Percentiles rank a stretch among this genome's conserved stretches.
phyloP scores from a whole-genome alignment of 1,284 basidiomycete genomes.

The Kalmanozyma brasiliensis region DNA sequence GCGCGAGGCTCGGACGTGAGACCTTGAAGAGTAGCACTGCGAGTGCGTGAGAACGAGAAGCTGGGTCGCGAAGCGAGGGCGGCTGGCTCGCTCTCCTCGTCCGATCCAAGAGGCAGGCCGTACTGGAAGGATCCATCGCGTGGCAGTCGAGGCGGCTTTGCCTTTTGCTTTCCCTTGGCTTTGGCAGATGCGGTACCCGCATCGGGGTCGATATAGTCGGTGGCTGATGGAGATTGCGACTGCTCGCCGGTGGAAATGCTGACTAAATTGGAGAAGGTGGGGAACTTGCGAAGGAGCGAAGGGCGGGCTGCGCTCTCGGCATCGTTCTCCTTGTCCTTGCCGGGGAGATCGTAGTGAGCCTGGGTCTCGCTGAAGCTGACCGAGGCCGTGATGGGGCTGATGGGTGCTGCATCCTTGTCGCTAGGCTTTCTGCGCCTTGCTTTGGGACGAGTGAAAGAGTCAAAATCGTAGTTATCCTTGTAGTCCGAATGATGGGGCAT shows the following conservation, averaged over 20 bases:
- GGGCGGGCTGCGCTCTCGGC: slow-evolving; percentile 6
- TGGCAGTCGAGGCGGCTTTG: slow-evolving; percentile 12
- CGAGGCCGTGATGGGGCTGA: background rate
- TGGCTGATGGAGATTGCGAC: background rate
- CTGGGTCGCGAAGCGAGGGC: background rate
- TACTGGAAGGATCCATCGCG: slow-evolving; percentile 33
- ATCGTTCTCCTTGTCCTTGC: slow-evolving; percentile 10
- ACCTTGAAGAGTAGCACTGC: slow-evolving; percentile 9
- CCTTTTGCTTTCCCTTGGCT: slow-evolving; percentile 29
- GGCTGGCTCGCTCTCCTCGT: slow-evolving; percentile 17
- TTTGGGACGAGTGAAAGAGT: slow-evolving; percentile 27
- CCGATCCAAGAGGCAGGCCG: slow-evolving; percentile 19
- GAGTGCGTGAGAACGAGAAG: slow-evolving; percentile 1
- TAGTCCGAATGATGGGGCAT: slow-evolving; percentile 39
- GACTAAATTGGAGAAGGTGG: slow-evolving; percentile 18
- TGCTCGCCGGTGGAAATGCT: slow-evolving; percentile 4
- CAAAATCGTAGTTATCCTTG: slow-evolving; percentile 30
- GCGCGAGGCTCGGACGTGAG: slow-evolving; percentile 5
- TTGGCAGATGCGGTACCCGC: slow-evolving; percentile 6
- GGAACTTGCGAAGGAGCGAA: slow-evolving; percentile 24
- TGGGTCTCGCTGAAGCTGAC: slow-evolving; percentile 27
- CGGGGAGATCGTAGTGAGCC: slow-evolving; percentile 12
- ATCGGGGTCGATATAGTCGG: slow-evolving; percentile 16
- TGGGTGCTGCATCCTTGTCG: background rate
- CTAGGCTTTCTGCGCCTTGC: slow-evolving; percentile 9